Evolutionary conservation across 257 asterid species (phyloP).

Genomic region (Prunella vulgaris): DNA sequence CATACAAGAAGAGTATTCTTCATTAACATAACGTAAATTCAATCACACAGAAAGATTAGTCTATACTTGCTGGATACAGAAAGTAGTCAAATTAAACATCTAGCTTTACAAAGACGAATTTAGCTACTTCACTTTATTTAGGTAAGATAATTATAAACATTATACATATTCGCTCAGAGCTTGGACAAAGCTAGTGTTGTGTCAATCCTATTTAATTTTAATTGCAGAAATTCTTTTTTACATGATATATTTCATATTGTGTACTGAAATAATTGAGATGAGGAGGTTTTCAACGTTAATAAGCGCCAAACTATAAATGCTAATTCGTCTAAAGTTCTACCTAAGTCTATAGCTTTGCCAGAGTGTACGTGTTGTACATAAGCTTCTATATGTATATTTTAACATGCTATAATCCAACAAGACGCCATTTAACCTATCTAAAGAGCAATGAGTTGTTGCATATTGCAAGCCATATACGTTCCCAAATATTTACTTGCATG

Average conservation of each 20-base stretch:
- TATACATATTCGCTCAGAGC: too few relatives aligned
- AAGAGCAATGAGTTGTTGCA: neutral
- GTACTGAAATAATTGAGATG: too few relatives aligned
- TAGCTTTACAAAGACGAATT: neutral
- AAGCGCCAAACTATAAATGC: too few relatives aligned
- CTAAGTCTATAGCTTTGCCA: neutral
- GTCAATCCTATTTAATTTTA: too few relatives aligned
- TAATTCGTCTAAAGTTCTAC: too few relatives aligned
- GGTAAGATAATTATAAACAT: too few relatives aligned
- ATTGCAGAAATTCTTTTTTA: too few relatives aligned
- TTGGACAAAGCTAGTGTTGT: too few relatives aligned
- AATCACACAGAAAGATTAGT: neutral
- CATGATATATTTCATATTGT: too few relatives aligned
- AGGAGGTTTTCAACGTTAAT: too few relatives aligned
- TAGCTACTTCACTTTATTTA: neutral
- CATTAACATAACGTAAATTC: neutral
- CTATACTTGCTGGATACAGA: neutral
- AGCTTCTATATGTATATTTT: neutral
- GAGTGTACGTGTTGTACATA: neutral
- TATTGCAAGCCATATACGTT: neutral
- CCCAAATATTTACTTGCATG: neutral
- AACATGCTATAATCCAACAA: neutral
- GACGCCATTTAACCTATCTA: neutral
- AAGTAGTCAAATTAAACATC: neutral
- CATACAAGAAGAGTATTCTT: constrained; percentile 8